phyloP scores from a whole-genome alignment of 495 filamentous ascomycete species.

The Rhypophila decipiens region DNA sequence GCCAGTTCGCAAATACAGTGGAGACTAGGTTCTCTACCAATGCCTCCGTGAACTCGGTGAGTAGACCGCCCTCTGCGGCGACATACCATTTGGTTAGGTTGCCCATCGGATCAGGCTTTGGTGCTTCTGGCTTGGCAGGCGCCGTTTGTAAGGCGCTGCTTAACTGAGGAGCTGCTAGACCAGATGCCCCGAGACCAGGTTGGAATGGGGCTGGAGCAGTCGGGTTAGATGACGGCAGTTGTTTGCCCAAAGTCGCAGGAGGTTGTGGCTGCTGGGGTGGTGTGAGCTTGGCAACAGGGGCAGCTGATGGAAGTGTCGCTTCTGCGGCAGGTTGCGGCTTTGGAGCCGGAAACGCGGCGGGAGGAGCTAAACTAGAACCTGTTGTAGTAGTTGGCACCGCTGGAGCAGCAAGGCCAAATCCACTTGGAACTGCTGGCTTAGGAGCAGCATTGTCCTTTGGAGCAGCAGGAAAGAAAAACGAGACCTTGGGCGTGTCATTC shows the following conservation, averaged over 20 bases:
- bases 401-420: too few species aligned
- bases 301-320: neutral
- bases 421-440: too few species aligned
- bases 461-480: too few species aligned
- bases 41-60: slow-evolving; percentile 30
- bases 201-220: too few species aligned
- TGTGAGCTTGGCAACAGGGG: neutral
- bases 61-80: slow-evolving; percentile 34
- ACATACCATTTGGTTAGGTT: slow-evolving; percentile 43
- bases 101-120: slow-evolving; percentile 26
- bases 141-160: neutral
- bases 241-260: neutral
- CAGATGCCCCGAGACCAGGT: neutral
- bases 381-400: too few species aligned
- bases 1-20: slow-evolving; percentile 22
- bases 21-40: slow-evolving; percentile 32
- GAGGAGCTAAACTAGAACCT: too few species aligned
- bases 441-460: too few species aligned
- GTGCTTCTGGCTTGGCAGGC: neutral
- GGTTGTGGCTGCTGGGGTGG: neutral
- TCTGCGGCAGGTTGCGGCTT: neutral
- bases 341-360: too few species aligned
- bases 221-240: neutral
- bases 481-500: too few species aligned
- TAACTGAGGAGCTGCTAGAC: neutral